Percentiles rank a stretch among this genome's conserved stretches.
phyloP scores from a whole-genome alignment of 345 rosid species.

The Heritiera littoralis region DNA sequence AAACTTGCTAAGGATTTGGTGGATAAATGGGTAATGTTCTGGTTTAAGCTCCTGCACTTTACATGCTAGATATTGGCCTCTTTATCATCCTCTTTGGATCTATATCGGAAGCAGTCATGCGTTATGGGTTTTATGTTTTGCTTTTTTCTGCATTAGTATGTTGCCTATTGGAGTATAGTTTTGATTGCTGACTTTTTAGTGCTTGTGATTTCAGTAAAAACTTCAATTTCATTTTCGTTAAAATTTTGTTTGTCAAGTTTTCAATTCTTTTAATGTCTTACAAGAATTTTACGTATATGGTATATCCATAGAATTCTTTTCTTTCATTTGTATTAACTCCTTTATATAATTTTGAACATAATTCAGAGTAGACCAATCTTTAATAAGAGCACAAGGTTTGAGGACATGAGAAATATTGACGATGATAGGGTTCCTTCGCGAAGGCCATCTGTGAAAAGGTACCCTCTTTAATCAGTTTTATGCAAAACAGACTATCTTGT shows the following conservation, averaged over 20 bases:
- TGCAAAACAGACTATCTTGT: background rate
- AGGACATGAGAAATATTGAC: conserved; percentile 81
- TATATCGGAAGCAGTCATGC: background rate
- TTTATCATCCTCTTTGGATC: background rate
- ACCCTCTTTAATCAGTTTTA: conserved; percentile 17
- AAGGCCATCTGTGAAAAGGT: conserved; percentile 84
- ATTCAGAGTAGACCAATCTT: conserved; percentile 96
- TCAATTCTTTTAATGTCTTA: background rate
- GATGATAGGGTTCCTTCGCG: conserved; percentile 76
- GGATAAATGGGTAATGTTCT: conserved; percentile 85
- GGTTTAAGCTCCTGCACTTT: background rate
- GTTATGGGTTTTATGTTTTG: background rate
- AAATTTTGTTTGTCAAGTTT: background rate
- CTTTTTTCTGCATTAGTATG: background rate
- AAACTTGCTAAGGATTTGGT: conserved; percentile 97
- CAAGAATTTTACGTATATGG: background rate
- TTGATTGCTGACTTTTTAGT: background rate
- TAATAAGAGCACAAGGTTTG: conserved; percentile 98
- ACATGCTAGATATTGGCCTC: background rate
- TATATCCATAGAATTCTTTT: background rate
- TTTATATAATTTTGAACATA: conserved; percentile 19
- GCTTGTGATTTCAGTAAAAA: background rate
- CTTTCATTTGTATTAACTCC: background rate
- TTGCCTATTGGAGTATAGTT: background rate
- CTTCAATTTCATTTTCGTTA: background rate